Conservation (phyloP, 1,284 basidiomycete species). For the Ceratobasidium papillatum region DNA sequence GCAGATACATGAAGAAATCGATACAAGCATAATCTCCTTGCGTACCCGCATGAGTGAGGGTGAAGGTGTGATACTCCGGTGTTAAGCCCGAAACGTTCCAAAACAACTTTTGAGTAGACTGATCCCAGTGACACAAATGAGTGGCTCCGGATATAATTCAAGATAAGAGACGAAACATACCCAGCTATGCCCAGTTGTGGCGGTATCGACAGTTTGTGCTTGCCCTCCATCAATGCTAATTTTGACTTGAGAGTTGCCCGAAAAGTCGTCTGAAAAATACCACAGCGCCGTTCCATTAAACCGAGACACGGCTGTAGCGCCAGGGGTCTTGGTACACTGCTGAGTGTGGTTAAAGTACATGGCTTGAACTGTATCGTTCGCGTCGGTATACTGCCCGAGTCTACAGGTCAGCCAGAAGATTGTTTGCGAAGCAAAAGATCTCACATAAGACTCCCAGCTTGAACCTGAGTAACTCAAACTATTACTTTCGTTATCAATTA, state of each 20-base stretch:
- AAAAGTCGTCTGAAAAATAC: neutral
- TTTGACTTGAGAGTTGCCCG: neutral
- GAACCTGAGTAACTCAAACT: neutral
- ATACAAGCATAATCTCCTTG: neutral
- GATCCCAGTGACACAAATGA: too few species aligned
- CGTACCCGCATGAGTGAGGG: neutral
- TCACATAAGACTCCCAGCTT: neutral
- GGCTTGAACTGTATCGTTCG: neutral
- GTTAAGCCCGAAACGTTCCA: neutral
- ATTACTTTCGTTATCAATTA: neutral
- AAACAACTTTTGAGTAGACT: neutral
- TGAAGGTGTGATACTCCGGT: neutral
- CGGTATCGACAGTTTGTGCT: neutral
- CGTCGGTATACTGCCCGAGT: neutral
- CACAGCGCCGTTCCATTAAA: neutral
- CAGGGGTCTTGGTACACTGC: neutral
- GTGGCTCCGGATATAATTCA: too few species aligned
- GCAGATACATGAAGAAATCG: neutral
- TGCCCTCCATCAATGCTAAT: neutral
- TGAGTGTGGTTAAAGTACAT: neutral
- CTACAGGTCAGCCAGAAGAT: neutral
- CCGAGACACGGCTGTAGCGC: neutral
- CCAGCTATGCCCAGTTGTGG: neutral
- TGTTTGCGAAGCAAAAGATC: neutral
- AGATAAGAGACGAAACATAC: neutral